Conservation (phyloP, 495 filamentous ascomycete genomes). For the Hypoxylon trugodes region DNA sequence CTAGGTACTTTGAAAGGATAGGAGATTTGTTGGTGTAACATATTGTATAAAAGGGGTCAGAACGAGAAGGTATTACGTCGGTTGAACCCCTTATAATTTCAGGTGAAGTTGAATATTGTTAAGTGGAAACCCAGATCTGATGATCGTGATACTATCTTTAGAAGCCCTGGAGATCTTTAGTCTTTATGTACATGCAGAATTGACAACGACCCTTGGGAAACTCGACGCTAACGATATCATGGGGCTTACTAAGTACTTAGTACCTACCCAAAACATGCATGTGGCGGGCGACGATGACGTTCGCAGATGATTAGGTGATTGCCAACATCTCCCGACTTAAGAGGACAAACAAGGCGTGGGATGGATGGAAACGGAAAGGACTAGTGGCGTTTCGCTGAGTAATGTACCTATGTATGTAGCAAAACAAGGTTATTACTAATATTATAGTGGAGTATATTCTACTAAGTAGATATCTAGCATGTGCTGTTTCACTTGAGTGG, state of each 20-base stretch:
- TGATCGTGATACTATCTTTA: constrained; percentile 21
- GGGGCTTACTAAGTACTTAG: constrained; percentile 19
- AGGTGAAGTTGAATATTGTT: constrained; percentile 9
- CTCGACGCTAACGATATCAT: constrained; percentile 15
- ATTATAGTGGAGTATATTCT: constrained; percentile 13
- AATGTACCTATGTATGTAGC: constrained; percentile 3
- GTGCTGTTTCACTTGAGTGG: constrained; percentile 35
- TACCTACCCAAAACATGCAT: no score
- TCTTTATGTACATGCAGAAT: constrained; percentile 1
- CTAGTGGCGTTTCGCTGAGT: constrained; percentile 8
- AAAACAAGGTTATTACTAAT: neutral
- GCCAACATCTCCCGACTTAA: neutral
- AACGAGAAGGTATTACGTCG: constrained; percentile 4
- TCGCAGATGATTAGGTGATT: neutral
- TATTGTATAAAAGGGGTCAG: neutral
- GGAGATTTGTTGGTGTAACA: neutral
- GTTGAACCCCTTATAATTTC: constrained; percentile 11
- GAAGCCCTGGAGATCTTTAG: no score
- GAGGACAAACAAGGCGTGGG: neutral
- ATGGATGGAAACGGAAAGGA: constrained; percentile 28
- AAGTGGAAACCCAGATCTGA: constrained; percentile 10
- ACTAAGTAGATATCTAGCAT: constrained; percentile 10
- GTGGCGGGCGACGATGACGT: constrained; percentile 11
- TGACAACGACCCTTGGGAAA: neutral
- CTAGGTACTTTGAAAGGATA: neutral